A percentile compares a stretch with the other conserved stretches of the same genome.
Evolutionary conservation across 2,329 filamentous ascomycete genomes (phyloP).

Genomic region (Aureobasidium sp.): DNA sequence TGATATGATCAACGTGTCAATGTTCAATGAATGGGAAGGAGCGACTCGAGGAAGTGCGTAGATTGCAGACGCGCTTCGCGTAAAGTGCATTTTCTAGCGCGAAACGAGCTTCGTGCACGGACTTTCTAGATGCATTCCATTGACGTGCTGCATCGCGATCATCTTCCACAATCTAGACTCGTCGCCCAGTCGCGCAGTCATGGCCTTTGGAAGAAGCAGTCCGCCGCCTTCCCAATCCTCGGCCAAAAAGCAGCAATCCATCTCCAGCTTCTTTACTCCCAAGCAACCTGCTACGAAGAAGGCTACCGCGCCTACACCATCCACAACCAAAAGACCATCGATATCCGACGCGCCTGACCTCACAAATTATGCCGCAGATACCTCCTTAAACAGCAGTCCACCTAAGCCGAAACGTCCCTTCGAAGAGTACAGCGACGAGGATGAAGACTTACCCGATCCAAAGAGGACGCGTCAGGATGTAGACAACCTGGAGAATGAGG

Average conservation of each 20-base stretch:
- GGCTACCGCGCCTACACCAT: conserved; percentile 78
- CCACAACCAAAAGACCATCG: conserved; percentile 11
- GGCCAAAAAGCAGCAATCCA: conserved; percentile 66
- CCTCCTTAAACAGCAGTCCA: background rate
- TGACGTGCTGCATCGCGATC: background rate
- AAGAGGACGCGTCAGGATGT: conserved; percentile 17
- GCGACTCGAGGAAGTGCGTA: background rate
- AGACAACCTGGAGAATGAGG: conserved; percentile 12
- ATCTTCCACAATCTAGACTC: background rate
- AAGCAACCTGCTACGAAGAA: conserved; percentile 25
- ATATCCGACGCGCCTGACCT: conserved; percentile 16
- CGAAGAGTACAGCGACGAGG: conserved; percentile 31
- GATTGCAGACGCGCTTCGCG: background rate
- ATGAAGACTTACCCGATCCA: conserved; percentile 32
- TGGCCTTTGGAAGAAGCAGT: conserved; percentile 11
- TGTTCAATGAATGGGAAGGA: conserved; percentile 3
- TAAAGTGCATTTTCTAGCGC: conserved; percentile 8
- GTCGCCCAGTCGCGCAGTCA: background rate
- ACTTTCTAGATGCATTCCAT: background rate
- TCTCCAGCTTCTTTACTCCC: conserved; percentile 73
- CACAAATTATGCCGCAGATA: background rate
- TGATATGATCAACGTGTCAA: background rate
- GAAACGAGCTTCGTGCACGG: background rate
- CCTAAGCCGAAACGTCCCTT: conserved; percentile 28
- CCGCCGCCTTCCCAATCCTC: conserved; percentile 18